Evolutionary conservation across 2,329 filamentous ascomycete genomes (phyloP).

Genomic region (Fusarium liriodendri): DNA sequence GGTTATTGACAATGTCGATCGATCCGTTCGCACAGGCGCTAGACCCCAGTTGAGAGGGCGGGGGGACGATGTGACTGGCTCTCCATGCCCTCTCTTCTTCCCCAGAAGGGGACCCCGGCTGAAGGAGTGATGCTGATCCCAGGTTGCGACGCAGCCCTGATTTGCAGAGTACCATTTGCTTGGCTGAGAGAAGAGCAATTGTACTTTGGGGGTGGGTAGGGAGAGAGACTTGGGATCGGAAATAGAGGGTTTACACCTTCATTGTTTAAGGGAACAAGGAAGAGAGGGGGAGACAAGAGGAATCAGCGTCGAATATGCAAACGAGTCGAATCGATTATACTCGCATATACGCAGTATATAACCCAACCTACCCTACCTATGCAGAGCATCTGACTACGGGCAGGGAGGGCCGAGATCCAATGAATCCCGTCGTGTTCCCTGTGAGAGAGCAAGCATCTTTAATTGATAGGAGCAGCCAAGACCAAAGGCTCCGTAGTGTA

Average conservation of each 20-base stretch:
- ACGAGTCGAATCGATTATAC: conserved; percentile 4
- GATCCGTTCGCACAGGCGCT: conserved; percentile 40
- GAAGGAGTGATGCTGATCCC: conserved; percentile 25
- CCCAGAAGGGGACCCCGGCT: conserved; percentile 21
- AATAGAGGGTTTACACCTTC: background rate
- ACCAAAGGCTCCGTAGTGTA: conserved; percentile 6
- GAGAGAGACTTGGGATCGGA: background rate
- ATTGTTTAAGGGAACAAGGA: background rate
- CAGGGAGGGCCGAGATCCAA: background rate
- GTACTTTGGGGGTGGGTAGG: background rate
- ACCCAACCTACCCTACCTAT: background rate
- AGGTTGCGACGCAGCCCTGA: conserved; percentile 22
- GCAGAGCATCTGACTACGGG: background rate
- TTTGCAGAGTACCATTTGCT: background rate
- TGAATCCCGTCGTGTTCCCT: background rate
- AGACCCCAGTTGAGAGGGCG: conserved; percentile 27
- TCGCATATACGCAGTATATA: background rate
- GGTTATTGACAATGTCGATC: conserved; percentile 39
- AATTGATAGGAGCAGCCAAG: conserved; percentile 2
- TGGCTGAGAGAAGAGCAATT: background rate
- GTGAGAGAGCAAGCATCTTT: background rate
- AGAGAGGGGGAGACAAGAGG: conserved; percentile 6
- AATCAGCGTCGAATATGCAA: background rate
- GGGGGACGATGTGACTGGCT: conserved; percentile 25
- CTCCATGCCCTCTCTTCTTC: conserved; percentile 13